A percentile compares a stretch with the other conserved stretches of the same genome.
Conservation (phyloP, 2,329 filamentous ascomycete species). For the Emericellopsis atlantica region DNA sequence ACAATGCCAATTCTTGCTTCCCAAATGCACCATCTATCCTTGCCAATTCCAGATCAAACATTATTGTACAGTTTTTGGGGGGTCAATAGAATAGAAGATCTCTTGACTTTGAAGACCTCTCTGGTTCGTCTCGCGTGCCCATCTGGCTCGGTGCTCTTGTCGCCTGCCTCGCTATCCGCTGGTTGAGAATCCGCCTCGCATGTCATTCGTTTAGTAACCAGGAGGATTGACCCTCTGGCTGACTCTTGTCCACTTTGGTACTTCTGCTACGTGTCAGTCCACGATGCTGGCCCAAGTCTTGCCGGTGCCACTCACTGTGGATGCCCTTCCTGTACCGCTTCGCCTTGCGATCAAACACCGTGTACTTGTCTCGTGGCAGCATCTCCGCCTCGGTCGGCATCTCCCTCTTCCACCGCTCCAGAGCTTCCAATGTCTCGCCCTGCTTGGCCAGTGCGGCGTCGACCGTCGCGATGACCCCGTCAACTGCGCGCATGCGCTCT, state of each 20-base stretch:
- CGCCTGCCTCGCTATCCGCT: background rate
- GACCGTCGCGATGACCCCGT: conserved; percentile 74
- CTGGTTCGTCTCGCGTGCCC: too few relatives aligned
- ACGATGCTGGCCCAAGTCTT: background rate
- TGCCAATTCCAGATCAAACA: background rate
- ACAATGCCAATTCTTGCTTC: background rate
- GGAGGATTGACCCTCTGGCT: conserved; percentile 90
- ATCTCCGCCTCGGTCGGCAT: conserved; percentile 97
- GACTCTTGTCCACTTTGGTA: conserved; percentile 90
- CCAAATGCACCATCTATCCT: background rate
- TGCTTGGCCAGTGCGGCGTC: conserved; percentile 65
- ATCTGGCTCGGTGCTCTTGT: background rate
- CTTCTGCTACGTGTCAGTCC: conserved; percentile 33
- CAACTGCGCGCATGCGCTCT: conserved; percentile 70
- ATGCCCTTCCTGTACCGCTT: conserved; percentile 95
- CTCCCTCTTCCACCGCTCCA: conserved; percentile 85
- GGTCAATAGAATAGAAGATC: background rate
- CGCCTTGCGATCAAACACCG: conserved; percentile 91
- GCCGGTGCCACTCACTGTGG: conserved; percentile 59
- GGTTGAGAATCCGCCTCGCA: too few relatives aligned
- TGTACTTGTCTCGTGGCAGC: conserved; percentile 94
- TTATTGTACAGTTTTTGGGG: background rate
- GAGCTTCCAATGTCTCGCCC: conserved; percentile 58
- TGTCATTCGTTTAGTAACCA: conserved; percentile 54
- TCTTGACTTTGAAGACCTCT: too few relatives aligned